Evolutionary conservation across 2,329 filamentous ascomycete genomes (phyloP).

Genomic region (Aureobasidium sp.): DNA sequence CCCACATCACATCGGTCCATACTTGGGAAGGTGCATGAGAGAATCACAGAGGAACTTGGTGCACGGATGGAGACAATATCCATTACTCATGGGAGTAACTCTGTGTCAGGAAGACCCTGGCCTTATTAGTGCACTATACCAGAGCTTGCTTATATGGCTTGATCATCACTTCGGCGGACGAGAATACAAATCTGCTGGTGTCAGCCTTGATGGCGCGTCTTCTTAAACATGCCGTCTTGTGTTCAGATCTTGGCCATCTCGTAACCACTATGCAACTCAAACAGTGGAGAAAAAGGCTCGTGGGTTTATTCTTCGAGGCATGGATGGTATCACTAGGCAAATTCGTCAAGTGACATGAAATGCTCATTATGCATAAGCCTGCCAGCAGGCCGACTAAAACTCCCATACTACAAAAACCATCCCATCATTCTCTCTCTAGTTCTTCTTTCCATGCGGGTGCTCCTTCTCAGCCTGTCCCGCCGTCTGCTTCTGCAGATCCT

Average conservation of each 20-base stretch:
- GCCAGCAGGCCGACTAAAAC: background rate
- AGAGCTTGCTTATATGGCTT: background rate
- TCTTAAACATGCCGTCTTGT: too few species aligned
- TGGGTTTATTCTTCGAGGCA: too few species aligned
- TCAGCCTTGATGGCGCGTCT: too few species aligned
- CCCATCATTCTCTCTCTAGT: background rate
- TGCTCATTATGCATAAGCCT: background rate
- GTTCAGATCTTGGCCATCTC: too few species aligned
- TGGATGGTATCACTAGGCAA: background rate
- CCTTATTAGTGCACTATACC: background rate
- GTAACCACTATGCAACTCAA: too few species aligned
- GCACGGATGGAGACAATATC: background rate
- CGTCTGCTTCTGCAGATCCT: slow-evolving; percentile 38
- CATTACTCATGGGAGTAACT: background rate
- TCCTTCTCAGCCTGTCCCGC: slow-evolving; percentile 34
- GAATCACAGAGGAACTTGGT: background rate
- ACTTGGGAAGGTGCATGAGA: background rate
- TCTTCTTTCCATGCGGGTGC: slow-evolving; percentile 21
- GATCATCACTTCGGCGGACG: background rate
- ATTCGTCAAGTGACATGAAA: background rate
- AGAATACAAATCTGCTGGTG: background rate
- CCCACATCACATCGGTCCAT: background rate
- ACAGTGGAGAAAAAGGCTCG: too few species aligned
- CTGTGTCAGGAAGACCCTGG: background rate
- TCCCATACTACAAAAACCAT: background rate